phyloP scores from a whole-genome alignment of 208 protist genomes.

The Crithidia mellificae region DNA sequence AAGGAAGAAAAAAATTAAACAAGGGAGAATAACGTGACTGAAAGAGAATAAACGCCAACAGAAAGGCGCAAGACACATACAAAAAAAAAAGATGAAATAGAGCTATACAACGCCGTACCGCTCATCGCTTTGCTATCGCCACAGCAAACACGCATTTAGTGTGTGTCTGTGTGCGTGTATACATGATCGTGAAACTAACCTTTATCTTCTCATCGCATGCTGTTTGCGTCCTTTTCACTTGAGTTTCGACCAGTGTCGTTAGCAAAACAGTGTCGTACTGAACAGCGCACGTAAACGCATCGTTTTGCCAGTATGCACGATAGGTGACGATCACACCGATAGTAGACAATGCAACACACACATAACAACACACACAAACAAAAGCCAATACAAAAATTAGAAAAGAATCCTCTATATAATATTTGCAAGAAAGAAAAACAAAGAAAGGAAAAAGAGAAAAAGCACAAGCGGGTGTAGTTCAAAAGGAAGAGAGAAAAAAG shows the following conservation, averaged over 20 bases:
- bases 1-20: not conserved
- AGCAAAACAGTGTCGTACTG: not conserved
- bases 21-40: not conserved
- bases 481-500: not conserved
- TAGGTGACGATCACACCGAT: too few relatives aligned
- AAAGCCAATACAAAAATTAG: constrained; percentile 1
- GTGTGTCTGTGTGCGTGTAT: not conserved
- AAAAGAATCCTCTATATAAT: not conserved
- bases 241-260: not conserved
- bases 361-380: not conserved
- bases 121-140: too few relatives aligned
- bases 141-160: too few relatives aligned
- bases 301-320: too few relatives aligned
- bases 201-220: too few relatives aligned
- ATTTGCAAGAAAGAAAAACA: not conserved
- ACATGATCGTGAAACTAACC: not conserved
- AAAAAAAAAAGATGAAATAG: too few relatives aligned
- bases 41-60: too few relatives aligned
- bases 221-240: too few relatives aligned
- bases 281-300: too few relatives aligned
- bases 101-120: too few relatives aligned
- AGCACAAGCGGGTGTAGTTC: not conserved
- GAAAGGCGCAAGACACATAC: not conserved
- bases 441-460: not conserved
- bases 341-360: too few relatives aligned